These are phyloP conservation scores for Neofusicoccum parvum DNA, from an alignment of 2,329 filamentous ascomycete species.

Conservation along the genomic window DNA sequence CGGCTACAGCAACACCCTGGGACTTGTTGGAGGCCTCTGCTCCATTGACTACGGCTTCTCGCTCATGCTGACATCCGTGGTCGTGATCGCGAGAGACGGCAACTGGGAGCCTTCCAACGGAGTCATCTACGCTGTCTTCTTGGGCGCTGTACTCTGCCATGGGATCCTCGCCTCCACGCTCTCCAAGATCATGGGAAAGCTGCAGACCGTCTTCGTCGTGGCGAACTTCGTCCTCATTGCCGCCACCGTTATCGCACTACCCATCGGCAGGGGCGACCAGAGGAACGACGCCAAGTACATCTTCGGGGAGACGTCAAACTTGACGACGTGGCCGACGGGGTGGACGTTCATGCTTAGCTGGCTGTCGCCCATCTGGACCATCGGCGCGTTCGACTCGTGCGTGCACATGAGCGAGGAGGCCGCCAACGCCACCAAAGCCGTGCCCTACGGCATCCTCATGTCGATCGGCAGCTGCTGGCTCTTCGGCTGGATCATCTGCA, in stretches of 20 bases:
- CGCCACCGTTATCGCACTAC: conserved; percentile 53
- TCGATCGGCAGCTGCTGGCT: conserved; percentile 59
- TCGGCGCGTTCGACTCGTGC: conserved; percentile 57
- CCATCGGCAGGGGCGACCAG: conserved; percentile 28
- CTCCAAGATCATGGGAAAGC: conserved; percentile 60
- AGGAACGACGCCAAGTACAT: conserved; percentile 48
- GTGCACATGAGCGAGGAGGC: conserved; percentile 65
- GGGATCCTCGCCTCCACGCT: conserved; percentile 57
- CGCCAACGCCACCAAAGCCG: conserved; percentile 60
- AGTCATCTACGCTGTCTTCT: conserved; percentile 60
- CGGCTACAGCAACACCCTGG: conserved; percentile 64
- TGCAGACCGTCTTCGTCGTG: conserved; percentile 59
- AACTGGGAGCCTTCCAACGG: conserved; percentile 59
- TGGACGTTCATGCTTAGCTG: conserved; percentile 61
- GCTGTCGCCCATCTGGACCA: conserved; percentile 65
- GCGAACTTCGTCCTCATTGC: conserved; percentile 60
- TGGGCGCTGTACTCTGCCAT: conserved; percentile 56
- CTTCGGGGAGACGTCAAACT: conserved; percentile 59
- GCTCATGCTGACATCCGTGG: conserved; percentile 61
- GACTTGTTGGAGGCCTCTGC: conserved; percentile 62
- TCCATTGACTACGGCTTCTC: conserved; percentile 63
- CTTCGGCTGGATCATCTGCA: conserved; percentile 60
- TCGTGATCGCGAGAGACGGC: conserved; percentile 60
- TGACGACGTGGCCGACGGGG: conserved; percentile 54
- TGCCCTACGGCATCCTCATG: conserved; percentile 62